Conservation (phyloP, 2,329 filamentous ascomycete genomes). For the Monosporascus sp. region DNA sequence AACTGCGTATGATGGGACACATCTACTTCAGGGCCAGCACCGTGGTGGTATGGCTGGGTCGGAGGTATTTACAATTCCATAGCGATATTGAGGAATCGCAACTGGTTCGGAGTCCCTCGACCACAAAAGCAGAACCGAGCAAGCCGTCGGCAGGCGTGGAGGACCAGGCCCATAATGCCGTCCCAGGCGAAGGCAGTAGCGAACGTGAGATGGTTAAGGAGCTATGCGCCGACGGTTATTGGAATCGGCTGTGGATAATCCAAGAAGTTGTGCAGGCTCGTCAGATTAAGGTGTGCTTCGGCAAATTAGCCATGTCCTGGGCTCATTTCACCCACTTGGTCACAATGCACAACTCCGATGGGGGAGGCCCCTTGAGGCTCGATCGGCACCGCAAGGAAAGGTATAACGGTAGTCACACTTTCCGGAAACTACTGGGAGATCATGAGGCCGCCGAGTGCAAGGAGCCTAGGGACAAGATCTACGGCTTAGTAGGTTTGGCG, state of each 20-base stretch:
- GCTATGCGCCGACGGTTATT: conserved; percentile 13
- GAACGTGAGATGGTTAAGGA: conserved; percentile 1
- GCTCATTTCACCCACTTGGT: conserved; percentile 12
- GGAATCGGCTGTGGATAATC: conserved; percentile 20
- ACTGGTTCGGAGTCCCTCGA: too few species aligned
- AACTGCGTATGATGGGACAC: conserved; percentile 16
- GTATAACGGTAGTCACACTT: conserved; percentile 8
- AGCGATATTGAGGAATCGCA: neutral
- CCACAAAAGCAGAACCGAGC: too few species aligned
- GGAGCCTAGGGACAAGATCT: conserved; percentile 26
- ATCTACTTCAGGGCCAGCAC: conserved; percentile 16
- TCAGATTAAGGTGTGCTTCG: conserved; percentile 18
- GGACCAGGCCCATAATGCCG: too few species aligned
- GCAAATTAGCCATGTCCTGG: conserved; percentile 9
- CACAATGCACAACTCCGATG: conserved; percentile 3
- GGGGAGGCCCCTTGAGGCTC: conserved; percentile 12
- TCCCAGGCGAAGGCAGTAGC: too few species aligned
- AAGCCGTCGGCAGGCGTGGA: too few species aligned
- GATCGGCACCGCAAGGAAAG: conserved; percentile 9
- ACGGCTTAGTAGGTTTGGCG: conserved; percentile 24
- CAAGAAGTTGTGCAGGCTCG: conserved; percentile 23
- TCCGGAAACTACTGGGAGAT: conserved; percentile 16
- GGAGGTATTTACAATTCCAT: conserved; percentile 1
- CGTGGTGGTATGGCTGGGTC: conserved; percentile 17
- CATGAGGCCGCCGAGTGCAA: conserved; percentile 18